Percentiles rank a stretch among this genome's conserved stretches.
These are phyloP conservation scores for Alternaria longipes DNA, from an alignment of 2,329 filamentous ascomycete genomes.

Conservation along the genomic window DNA sequence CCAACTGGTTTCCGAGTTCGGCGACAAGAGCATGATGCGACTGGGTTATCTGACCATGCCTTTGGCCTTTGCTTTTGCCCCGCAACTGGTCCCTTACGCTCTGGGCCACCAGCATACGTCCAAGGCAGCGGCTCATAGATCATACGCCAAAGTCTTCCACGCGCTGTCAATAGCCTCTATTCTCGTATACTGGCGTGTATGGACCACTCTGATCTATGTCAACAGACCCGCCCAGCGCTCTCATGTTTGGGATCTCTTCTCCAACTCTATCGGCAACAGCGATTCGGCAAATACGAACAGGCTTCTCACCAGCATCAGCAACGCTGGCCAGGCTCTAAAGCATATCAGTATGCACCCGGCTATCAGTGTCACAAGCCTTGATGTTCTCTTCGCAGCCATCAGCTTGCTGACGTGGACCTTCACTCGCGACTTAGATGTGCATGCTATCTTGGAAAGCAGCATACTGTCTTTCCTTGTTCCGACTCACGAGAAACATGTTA, in stretches of 20 bases:
- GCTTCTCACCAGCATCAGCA: slow-evolving; percentile 37
- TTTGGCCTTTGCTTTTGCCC: slow-evolving; percentile 49
- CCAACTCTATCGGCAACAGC: slow-evolving; percentile 56
- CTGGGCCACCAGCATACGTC: slow-evolving; percentile 60
- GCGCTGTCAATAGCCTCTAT: slow-evolving; percentile 57
- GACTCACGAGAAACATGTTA: slow-evolving; percentile 42
- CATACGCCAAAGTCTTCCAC: slow-evolving; percentile 60
- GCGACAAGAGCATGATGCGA: slow-evolving; percentile 35
- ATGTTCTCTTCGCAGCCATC: slow-evolving; percentile 65
- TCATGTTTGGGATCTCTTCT: slow-evolving; percentile 44
- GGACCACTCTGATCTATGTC: slow-evolving; percentile 55
- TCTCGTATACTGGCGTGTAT: slow-evolving; percentile 58
- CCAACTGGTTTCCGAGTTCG: slow-evolving; percentile 30
- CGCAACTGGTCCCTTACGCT: slow-evolving; percentile 56
- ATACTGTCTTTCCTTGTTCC: slow-evolving; percentile 40
- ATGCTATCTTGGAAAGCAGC: slow-evolving; percentile 58
- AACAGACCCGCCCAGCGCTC: slow-evolving; percentile 60
- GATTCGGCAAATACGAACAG: slow-evolving; percentile 48
- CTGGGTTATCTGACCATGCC: slow-evolving; percentile 42
- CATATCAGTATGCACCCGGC: slow-evolving; percentile 65
- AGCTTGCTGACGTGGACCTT: slow-evolving; percentile 68
- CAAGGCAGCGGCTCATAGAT: slow-evolving; percentile 51
- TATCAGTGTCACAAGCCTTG: slow-evolving; percentile 65
- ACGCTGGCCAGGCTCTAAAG: slow-evolving; percentile 55
- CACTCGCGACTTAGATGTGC: slow-evolving; percentile 60